These are phyloP conservation scores for Penicillium sp. DNA, from an alignment of 2,329 filamentous ascomycete genomes.

Conservation along the genomic window DNA sequence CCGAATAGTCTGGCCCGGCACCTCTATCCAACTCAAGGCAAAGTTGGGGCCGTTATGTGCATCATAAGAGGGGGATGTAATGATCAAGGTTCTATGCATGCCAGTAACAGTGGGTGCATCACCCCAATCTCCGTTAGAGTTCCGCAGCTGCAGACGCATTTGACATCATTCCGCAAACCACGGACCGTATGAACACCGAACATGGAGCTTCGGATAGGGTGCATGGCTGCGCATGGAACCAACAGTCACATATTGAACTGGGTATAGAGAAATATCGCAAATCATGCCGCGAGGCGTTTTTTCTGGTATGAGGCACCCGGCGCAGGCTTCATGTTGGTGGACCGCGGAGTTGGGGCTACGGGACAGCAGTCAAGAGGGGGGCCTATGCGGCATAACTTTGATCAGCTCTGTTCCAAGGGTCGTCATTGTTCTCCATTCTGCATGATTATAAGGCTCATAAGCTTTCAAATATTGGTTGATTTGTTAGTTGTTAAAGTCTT, in stretches of 20 bases:
- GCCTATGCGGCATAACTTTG: background rate
- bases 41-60: background rate
- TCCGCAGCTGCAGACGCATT: background rate
- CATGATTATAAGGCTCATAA: background rate
- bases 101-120: background rate
- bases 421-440: background rate
- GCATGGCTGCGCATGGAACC: background rate
- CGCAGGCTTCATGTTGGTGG: background rate
- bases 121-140: background rate
- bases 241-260: background rate
- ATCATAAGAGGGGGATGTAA: background rate
- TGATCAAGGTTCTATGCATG: background rate
- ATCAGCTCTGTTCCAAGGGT: background rate
- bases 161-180: background rate
- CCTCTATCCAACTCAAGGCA: constrained; percentile 3
- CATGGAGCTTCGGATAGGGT: background rate
- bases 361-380: background rate
- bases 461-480: background rate
- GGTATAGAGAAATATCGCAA: background rate
- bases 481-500: background rate
- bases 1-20: background rate
- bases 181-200: background rate
- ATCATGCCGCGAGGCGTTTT: background rate
- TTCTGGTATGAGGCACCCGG: background rate
- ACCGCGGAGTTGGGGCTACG: background rate